phyloP scores from a whole-genome alignment of 805 yeast genomes.

The Metschnikowia arizonensis region DNA sequence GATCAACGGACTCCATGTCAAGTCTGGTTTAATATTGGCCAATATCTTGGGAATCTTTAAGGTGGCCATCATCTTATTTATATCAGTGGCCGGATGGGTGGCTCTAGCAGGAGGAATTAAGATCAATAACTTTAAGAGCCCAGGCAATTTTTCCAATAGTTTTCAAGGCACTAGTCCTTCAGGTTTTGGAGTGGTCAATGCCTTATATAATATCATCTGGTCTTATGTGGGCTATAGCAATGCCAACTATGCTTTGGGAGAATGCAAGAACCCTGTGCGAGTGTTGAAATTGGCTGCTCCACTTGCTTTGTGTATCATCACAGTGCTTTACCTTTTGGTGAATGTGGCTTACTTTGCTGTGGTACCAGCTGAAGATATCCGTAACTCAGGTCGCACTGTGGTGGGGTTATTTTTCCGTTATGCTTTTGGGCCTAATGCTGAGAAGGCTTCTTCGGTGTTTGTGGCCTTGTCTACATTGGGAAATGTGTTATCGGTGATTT shows the following conservation, averaged over 20 bases:
- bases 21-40: conserved; percentile 63
- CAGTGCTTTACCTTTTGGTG: conserved; percentile 67
- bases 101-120: conserved; percentile 70
- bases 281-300: conserved; percentile 75
- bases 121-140: conserved; percentile 43
- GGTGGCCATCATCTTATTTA: conserved; percentile 63
- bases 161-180: conserved; percentile 53
- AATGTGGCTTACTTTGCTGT: conserved; percentile 81
- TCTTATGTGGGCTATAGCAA: conserved; percentile 80
- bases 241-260: conserved; percentile 79
- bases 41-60: conserved; percentile 66
- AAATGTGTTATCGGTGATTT: conserved; percentile 74
- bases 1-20: conserved; percentile 57
- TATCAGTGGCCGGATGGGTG: conserved; percentile 77
- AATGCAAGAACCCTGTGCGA: conserved; percentile 66
- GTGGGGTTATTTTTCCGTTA: conserved; percentile 73
- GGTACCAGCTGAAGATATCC: conserved; percentile 61
- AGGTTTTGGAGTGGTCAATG: conserved; percentile 69
- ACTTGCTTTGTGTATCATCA: conserved; percentile 54
- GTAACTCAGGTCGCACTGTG: conserved; percentile 59
- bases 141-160: conserved; percentile 57
- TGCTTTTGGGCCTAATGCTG: conserved; percentile 67
- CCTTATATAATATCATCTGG: conserved; percentile 80
- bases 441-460: conserved; percentile 69
- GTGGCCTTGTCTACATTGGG: conserved; percentile 82